Evolutionary conservation across 2,329 filamentous ascomycete species (phyloP), one percentile per base, ranked within the genome.

Genomic region (Zasmidium cellare): DNA sequence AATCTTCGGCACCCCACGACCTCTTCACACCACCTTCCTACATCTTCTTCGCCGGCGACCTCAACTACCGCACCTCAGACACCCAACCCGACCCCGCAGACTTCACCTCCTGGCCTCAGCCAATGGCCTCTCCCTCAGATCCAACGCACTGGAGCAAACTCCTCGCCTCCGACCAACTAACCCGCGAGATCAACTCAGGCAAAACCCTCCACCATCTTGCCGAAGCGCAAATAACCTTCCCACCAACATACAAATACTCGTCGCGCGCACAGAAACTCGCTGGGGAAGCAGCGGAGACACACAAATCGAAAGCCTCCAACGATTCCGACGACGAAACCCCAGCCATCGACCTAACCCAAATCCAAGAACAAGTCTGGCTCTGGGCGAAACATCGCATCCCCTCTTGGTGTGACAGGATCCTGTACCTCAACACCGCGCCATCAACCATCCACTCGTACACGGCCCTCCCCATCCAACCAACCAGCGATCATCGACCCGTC

Each of bases 221-320:
- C 9, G 94, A 99, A 76, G 84, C 87, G 0, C 78, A 82, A 0
- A 85, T 97, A 58, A 75, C 74, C 3, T 99, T 97, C 69, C 89
- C 92, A 1, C 94, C 94, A 0, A 97, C 94, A 0, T 99, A 99
- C 80, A 99, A 99, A 75, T 96, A 94, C 72, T 81, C 82, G 31
- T 73, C 82, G 1, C 68, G 75, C 25, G 57, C 76, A 9, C 67
- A 70, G 52, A 60, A 67, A 22, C 48, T 65, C 1, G 68, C 65
- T 3, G 74, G 1, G 70, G 66, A 18, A 60, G 65, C 11, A 58
- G 59, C 68, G 1, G 45, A 66, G 58, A 64, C 66, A 9, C 23
- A 58, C 46, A 47, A 31, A 25, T 45, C 49, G 3, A 55, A 58
- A 46, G 49, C 72, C 14, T 61, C 65, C 46, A 67, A 68, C 53